Conservation (phyloP, 805 yeast genomes). For the Pichia heedii region DNA sequence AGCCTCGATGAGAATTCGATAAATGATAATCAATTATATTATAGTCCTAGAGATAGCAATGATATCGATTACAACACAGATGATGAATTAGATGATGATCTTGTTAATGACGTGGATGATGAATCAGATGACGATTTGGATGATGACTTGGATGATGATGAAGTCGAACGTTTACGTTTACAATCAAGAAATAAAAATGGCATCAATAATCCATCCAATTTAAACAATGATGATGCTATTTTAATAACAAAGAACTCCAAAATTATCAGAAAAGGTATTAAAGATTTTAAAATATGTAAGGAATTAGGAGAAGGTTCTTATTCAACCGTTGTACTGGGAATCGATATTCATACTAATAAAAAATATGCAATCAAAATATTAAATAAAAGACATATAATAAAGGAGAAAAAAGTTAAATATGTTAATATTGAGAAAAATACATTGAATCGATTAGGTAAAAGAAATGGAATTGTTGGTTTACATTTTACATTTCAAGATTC, state of each 20-base stretch:
- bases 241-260: conserved; percentile 31
- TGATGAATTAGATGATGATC: background rate
- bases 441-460: conserved; percentile 51
- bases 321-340: conserved; percentile 84
- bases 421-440: conserved; percentile 80
- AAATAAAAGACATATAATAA: conserved; percentile 69
- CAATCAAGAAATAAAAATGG: conserved; percentile 1
- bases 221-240: conserved; percentile 24
- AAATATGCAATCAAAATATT: conserved; percentile 70
- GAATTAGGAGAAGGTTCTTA: conserved; percentile 94
- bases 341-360: conserved; percentile 55
- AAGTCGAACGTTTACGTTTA: conserved; percentile 4
- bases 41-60: background rate
- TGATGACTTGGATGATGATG: conserved; percentile 6
- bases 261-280: conserved; percentile 47
- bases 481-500: conserved; percentile 78
- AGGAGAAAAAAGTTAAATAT: conserved; percentile 76
- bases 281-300: conserved; percentile 82
- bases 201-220: background rate
- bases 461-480: conserved; percentile 53
- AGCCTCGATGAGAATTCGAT: background rate
- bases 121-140: conserved; percentile 8
- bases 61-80: background rate
- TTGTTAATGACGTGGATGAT: conserved; percentile 1
- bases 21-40: background rate